These are phyloP conservation scores for Rehmannia glutinosa DNA, from an alignment of 257 asterid species.

Conservation along the genomic window DNA sequence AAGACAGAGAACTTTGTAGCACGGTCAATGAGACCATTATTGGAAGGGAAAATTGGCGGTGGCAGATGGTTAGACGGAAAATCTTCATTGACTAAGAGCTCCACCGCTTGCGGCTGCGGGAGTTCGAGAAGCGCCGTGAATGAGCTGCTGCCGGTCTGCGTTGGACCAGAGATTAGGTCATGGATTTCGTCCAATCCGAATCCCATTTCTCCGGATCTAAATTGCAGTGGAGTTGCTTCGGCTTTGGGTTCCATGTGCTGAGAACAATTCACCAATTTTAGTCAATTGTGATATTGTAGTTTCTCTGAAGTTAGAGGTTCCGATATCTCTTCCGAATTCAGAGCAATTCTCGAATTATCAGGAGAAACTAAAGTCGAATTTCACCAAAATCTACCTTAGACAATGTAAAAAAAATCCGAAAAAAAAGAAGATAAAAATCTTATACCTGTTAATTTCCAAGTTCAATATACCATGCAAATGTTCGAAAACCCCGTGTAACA, in stretches of 20 bases:
- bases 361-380: too few relatives aligned
- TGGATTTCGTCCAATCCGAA: slow-evolving; percentile 37
- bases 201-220: slow-evolving; percentile 60
- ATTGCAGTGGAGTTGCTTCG: slow-evolving; percentile 26
- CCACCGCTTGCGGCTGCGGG: slow-evolving; percentile 79
- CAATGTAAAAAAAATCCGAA: too few relatives aligned
- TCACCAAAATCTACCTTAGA: too few relatives aligned
- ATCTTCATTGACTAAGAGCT: slow-evolving; percentile 52
- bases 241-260: slow-evolving; percentile 21
- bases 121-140: slow-evolving; percentile 84
- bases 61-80: slow-evolving; percentile 25
- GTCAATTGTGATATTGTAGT: too few relatives aligned
- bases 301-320: too few relatives aligned
- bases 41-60: slow-evolving; percentile 50
- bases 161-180: slow-evolving; percentile 30
- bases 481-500: too few relatives aligned
- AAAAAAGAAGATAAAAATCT: too few relatives aligned
- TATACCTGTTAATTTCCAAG: too few relatives aligned
- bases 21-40: slow-evolving; percentile 41
- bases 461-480: too few relatives aligned
- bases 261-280: too few relatives aligned
- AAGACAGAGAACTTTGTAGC: slow-evolving; percentile 56
- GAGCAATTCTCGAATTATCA: too few relatives aligned
- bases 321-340: too few relatives aligned
- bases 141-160: slow-evolving; percentile 45